These are phyloP conservation scores for Tylopilus sp. DNA, from an alignment of 768 basidiomycete genomes.

Conservation along the genomic window DNA sequence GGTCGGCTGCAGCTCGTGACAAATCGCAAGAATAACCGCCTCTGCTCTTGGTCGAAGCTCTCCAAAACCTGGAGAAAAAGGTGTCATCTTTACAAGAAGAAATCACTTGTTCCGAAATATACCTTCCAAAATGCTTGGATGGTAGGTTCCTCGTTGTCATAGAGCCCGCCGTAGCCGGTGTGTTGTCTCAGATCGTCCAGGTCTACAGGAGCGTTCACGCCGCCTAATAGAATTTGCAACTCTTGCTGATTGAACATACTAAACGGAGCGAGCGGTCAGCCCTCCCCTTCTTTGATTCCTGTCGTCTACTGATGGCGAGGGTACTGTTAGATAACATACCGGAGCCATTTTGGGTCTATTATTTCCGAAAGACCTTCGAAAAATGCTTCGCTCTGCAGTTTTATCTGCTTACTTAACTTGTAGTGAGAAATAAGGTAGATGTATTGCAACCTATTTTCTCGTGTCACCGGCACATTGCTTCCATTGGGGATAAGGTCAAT, in stretches of 20 bases:
- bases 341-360: slow-evolving; percentile 86
- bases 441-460: slow-evolving; percentile 85
- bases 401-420: slow-evolving; percentile 85
- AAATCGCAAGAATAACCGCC: slow-evolving; percentile 76
- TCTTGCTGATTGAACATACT: slow-evolving; percentile 99
- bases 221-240: slow-evolving; percentile 86
- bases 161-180: slow-evolving; percentile 81
- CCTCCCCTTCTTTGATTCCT: not conserved
- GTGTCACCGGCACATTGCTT: slow-evolving; percentile 78
- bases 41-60: slow-evolving; percentile 76
- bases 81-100: not conserved
- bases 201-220: slow-evolving; percentile 81
- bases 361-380: slow-evolving; percentile 92
- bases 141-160: slow-evolving; percentile 64
- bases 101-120: slow-evolving; percentile 13
- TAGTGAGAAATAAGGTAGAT: slow-evolving; percentile 89
- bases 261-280: slow-evolving; percentile 11
- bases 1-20: slow-evolving; percentile 92
- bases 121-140: slow-evolving; percentile 85
- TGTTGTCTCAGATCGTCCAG: slow-evolving; percentile 74
- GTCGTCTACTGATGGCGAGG: not conserved
- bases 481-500: slow-evolving; percentile 82
- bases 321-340: slow-evolving; percentile 35
- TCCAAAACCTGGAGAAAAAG: slow-evolving; percentile 57
- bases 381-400: slow-evolving; percentile 77